Evolutionary conservation across 2,329 filamentous ascomycete species (phyloP).

Genomic region (Ploettnerulaceae sp.): DNA sequence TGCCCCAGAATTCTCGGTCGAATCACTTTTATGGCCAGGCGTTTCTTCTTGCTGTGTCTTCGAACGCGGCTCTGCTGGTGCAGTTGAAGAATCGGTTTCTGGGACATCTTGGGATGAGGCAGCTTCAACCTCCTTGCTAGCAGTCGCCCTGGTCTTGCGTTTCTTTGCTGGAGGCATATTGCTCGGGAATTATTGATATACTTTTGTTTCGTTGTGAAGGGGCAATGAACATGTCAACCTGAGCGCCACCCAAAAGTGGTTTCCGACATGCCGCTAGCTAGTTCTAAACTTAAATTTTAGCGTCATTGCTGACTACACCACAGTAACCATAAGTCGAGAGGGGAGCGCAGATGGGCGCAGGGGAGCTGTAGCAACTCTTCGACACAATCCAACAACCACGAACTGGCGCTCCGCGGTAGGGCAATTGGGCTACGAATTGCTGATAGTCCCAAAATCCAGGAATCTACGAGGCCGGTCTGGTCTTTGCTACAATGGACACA

Average conservation of each 20-base stretch:
- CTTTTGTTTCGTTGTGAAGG: constrained; percentile 4
- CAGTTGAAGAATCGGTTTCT: constrained; percentile 8
- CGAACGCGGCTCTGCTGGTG: constrained; percentile 8
- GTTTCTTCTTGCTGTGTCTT: not conserved
- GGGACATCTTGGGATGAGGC: constrained; percentile 3
- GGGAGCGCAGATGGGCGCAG: no score
- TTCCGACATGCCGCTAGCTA: no score
- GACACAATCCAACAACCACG: constrained; percentile 19
- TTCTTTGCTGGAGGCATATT: constrained; percentile 43
- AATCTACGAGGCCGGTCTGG: constrained; percentile 1
- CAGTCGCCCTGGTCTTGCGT: constrained; percentile 38
- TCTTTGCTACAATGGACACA: constrained; percentile 43
- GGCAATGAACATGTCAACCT: no score
- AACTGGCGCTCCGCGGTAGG: constrained; percentile 8
- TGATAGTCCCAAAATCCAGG: no score
- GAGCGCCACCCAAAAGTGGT: no score
- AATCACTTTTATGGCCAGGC: no score
- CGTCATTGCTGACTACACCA: no score
- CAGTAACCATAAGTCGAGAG: no score
- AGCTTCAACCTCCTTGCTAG: constrained; percentile 18
- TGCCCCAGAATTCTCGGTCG: constrained; percentile 12
- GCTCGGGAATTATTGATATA: constrained; percentile 11
- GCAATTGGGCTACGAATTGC: constrained; percentile 9
- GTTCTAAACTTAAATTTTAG: no score
- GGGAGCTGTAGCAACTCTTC: not conserved